phyloP scores from a whole-genome alignment of 2,329 filamentous ascomycete species.

The Colletotrichum musicola region DNA sequence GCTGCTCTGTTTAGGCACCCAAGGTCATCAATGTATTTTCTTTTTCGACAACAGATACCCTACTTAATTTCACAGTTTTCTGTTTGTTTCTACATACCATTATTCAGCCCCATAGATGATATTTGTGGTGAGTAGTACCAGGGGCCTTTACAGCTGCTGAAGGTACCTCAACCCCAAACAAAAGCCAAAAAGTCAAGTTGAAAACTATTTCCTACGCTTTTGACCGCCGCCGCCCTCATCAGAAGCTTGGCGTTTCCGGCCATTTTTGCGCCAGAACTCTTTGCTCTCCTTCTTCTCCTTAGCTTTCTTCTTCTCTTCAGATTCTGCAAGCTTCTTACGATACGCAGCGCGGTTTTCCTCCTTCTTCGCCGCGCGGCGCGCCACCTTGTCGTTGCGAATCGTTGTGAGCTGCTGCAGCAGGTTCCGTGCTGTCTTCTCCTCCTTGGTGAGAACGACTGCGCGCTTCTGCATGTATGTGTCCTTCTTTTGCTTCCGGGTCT shows the following conservation, averaged over 20 bases:
- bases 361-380: constrained; percentile 86
- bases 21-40: too few relatives aligned
- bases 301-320: constrained; percentile 85
- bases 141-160: too few relatives aligned
- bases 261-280: constrained; percentile 93
- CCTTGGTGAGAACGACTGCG: constrained; percentile 85
- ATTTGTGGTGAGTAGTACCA: too few relatives aligned
- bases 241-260: constrained; percentile 71
- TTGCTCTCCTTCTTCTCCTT: constrained; percentile 92
- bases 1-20: too few relatives aligned
- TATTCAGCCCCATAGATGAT: too few relatives aligned
- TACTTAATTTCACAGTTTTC: too few relatives aligned
- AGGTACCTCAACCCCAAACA: too few relatives aligned
- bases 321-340: constrained; percentile 84
- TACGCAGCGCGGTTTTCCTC: constrained; percentile 87
- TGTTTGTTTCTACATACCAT: too few relatives aligned
- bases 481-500: constrained; percentile 83
- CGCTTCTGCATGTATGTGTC: constrained; percentile 95
- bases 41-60: too few relatives aligned
- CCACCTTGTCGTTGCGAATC: constrained; percentile 88
- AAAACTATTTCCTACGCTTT: constrained; percentile 39
- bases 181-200: background rate
- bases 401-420: constrained; percentile 95
- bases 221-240: constrained; percentile 55
- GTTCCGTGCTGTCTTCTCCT: constrained; percentile 90